phyloP scores from a whole-genome alignment of 2,329 filamentous ascomycete genomes.

The Clarireedia sp. region DNA sequence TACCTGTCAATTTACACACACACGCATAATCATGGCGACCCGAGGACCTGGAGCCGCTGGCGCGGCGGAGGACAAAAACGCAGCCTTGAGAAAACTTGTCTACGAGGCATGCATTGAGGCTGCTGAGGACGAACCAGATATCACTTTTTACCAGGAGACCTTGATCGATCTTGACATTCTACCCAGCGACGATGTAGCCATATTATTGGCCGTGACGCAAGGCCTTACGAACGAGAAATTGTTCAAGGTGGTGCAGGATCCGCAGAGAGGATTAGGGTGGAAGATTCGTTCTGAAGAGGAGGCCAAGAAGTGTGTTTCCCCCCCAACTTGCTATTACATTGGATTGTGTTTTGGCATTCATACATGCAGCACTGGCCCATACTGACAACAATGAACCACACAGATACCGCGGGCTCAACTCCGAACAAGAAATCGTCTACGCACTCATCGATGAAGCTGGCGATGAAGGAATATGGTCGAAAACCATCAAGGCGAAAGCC shows the following conservation, averaged over 20 bases:
- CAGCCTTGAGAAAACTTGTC: constrained; percentile 21
- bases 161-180: constrained; percentile 50
- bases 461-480: constrained; percentile 83
- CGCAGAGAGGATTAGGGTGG: constrained; percentile 43
- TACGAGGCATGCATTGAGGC: constrained; percentile 23
- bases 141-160: constrained; percentile 50
- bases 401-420: constrained; percentile 54
- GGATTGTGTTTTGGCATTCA: background rate
- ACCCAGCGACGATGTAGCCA: constrained; percentile 46
- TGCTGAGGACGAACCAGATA: constrained; percentile 17
- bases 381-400: constrained; percentile 8
- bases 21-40: background rate
- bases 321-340: too few relatives aligned
- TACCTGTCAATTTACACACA: constrained; percentile 6
- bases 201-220: constrained; percentile 49
- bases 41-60: background rate
- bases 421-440: constrained; percentile 81
- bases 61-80: constrained; percentile 13
- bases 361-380: background rate
- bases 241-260: constrained; percentile 42
- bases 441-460: constrained; percentile 80
- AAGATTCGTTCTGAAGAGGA: constrained; percentile 51
- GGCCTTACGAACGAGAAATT: constrained; percentile 52
- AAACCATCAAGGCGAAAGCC: constrained; percentile 70
- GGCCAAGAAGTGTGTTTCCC: constrained; percentile 47